Conservation (phyloP, 345 rosid species). For the Passiflora organensis region DNA sequence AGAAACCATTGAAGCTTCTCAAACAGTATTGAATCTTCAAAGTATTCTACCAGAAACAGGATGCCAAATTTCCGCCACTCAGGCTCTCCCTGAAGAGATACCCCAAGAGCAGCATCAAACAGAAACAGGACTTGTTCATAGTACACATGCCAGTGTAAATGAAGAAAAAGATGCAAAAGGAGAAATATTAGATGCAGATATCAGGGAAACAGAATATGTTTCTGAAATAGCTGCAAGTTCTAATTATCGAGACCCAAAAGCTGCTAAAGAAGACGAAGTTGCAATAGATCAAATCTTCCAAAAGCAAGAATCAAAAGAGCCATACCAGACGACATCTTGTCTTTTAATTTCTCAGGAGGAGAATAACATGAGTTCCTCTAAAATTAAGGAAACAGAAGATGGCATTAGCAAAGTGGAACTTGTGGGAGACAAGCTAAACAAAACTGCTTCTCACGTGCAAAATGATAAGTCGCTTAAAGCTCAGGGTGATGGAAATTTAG, state of each 20-base stretch:
- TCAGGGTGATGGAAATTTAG: constrained; percentile 1
- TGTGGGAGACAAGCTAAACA: background rate
- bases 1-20: constrained; percentile 16
- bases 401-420: background rate
- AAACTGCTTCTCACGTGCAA: too few relatives aligned
- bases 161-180: constrained; percentile 1
- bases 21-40: constrained; percentile 6
- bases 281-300: constrained; percentile 13
- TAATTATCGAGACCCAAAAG: background rate
- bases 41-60: constrained; percentile 17
- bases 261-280: constrained; percentile 6
- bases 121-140: background rate
- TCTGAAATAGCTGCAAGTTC: background rate
- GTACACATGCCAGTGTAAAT: background rate
- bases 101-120: constrained; percentile 1
- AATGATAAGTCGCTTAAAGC: background rate
- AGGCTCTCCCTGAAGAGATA: constrained; percentile 1
- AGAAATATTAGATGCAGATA: background rate
- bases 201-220: background rate
- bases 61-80: constrained; percentile 5
- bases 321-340: too few relatives aligned
- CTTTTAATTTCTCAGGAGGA: too few relatives aligned
- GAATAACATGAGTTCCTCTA: background rate
- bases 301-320: constrained; percentile 20
- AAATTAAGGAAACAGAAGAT: background rate